Percentiles rank a stretch among this genome's conserved stretches.
These are phyloP conservation scores for Selenicereus undatus DNA, from an alignment of 148 eudicot species.

Conservation along the genomic window DNA sequence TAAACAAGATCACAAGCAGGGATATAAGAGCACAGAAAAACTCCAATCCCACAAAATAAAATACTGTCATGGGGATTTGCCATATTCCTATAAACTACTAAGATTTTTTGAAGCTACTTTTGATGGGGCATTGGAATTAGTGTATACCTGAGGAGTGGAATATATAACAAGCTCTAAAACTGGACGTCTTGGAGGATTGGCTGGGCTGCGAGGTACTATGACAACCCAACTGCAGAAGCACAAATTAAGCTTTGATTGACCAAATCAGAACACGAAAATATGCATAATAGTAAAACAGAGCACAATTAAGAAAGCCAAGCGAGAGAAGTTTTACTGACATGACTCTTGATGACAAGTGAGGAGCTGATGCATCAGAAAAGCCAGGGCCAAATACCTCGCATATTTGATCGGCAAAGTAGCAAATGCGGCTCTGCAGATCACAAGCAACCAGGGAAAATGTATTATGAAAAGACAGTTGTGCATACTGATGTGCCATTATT, in stretches of 20 bases:
- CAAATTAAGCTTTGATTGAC: not conserved
- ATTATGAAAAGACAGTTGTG: not conserved
- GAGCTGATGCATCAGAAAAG: conserved; percentile 44
- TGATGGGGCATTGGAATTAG: not conserved
- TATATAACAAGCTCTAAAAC: conserved; percentile 45
- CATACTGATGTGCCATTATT: too few species aligned
- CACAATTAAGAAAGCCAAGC: not conserved
- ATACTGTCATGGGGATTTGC: too few species aligned
- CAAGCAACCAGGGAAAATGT: conserved; percentile 6
- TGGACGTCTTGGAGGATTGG: conserved; percentile 29
- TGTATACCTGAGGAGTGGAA: conserved; percentile 44
- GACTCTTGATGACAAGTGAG: conserved; percentile 41
- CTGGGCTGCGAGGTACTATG: conserved; percentile 43
- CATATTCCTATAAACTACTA: too few species aligned
- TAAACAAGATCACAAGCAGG: not conserved
- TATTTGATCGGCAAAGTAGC: conserved; percentile 51
- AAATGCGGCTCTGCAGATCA: conserved; percentile 36
- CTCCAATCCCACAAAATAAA: not conserved
- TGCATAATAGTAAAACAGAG: not conserved
- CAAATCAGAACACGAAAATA: not conserved
- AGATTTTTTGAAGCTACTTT: not conserved
- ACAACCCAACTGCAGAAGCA: conserved; percentile 53
- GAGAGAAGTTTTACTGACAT: conserved; percentile 34
- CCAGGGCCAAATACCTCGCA: conserved; percentile 51
- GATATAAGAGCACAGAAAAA: not conserved